These are phyloP conservation scores for Suillus spraguei DNA, from an alignment of 768 basidiomycete genomes.

Conservation along the genomic window DNA sequence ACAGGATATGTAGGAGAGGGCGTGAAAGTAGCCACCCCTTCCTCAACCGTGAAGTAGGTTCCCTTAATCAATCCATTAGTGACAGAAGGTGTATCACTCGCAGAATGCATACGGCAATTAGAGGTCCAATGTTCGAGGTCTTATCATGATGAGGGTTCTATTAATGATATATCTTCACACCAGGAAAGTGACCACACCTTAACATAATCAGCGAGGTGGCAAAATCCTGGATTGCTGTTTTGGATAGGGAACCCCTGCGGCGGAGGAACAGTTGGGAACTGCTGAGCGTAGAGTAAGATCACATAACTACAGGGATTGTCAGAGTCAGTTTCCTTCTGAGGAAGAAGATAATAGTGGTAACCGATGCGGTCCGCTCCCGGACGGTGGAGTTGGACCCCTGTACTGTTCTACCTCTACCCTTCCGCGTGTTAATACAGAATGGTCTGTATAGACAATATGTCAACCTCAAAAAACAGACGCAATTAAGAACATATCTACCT, in stretches of 20 bases:
- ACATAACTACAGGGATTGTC: slow-evolving; percentile 54
- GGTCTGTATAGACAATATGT: slow-evolving; percentile 24
- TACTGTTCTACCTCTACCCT: slow-evolving; percentile 62
- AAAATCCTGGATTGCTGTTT: slow-evolving; percentile 52
- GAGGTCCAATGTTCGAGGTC: slow-evolving; percentile 55
- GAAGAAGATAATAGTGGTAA: slow-evolving; percentile 30
- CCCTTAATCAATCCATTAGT: slow-evolving; percentile 41
- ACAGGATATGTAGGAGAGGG: slow-evolving; percentile 47
- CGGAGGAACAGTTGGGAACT: slow-evolving; percentile 62
- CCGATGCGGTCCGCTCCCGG: slow-evolving; percentile 77
- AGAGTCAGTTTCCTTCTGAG: background rate
- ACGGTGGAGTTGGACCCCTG: slow-evolving; percentile 69
- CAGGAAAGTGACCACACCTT: slow-evolving; percentile 36
- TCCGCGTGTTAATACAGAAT: slow-evolving; percentile 43
- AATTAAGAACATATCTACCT: slow-evolving; percentile 31
- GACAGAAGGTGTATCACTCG: background rate
- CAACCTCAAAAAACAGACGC: background rate
- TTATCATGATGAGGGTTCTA: slow-evolving; percentile 29
- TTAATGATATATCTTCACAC: background rate
- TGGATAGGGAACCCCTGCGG: slow-evolving; percentile 48
- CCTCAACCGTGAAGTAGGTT: slow-evolving; percentile 74
- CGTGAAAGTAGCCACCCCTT: slow-evolving; percentile 57
- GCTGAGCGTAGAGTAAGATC: slow-evolving; percentile 66
- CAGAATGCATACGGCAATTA: slow-evolving; percentile 54
- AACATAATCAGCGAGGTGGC: slow-evolving; percentile 61